Percentiles rank a stretch among this genome's conserved stretches.
Conservation (phyloP, 768 basidiomycete species). For the Phanerochaete carnosa region DNA sequence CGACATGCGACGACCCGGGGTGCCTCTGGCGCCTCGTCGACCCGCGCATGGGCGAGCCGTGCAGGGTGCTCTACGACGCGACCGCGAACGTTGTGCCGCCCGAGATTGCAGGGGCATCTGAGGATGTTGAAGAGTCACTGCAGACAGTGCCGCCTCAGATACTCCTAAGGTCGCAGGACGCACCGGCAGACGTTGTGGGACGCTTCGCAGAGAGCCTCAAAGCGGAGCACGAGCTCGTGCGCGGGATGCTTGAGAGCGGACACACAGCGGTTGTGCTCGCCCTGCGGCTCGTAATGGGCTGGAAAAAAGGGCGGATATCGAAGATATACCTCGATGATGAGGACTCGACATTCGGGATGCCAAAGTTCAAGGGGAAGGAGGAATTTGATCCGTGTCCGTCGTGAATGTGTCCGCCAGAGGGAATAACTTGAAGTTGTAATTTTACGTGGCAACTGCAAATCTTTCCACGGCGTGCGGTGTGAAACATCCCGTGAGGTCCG, state of each 20-base stretch:
- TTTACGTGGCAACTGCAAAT: too few species aligned
- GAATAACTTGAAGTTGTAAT: too few species aligned
- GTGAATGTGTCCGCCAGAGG: too few species aligned
- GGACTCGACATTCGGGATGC: background rate
- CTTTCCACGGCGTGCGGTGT: too few species aligned
- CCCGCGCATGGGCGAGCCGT: background rate
- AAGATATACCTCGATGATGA: background rate
- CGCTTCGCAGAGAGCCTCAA: background rate
- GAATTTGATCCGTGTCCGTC: background rate
- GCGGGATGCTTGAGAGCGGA: background rate
- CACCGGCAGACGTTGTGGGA: background rate
- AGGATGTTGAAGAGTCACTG: too few species aligned
- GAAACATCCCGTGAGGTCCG: too few species aligned
- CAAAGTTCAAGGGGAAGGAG: background rate
- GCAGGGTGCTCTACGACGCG: background rate
- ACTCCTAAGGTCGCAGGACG: background rate
- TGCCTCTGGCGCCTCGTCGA: slow-evolving; percentile 1
- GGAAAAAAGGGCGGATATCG: background rate
- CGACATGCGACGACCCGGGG: background rate
- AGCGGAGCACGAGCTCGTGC: background rate
- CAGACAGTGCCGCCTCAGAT: background rate
- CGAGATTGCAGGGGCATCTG: background rate
- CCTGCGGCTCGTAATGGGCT: background rate
- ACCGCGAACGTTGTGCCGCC: background rate
- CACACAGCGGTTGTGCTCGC: background rate